Conservation (phyloP, 345 rosid species). For the Iberis pinnata region DNA sequence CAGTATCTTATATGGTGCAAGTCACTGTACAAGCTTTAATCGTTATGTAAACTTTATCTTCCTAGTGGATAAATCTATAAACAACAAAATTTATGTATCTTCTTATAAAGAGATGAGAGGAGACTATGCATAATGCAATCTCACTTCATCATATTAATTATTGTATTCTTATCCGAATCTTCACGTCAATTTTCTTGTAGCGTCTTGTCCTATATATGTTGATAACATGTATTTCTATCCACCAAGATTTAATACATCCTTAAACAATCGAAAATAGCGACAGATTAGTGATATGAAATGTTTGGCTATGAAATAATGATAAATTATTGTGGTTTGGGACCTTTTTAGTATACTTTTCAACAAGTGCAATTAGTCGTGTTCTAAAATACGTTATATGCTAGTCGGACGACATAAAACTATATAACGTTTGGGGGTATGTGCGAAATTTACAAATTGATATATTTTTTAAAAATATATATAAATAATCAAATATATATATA, state of each 20-base stretch:
- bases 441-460: too few relatives aligned
- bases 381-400: too few relatives aligned
- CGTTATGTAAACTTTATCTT: conserved; percentile 20
- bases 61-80: conserved; percentile 20
- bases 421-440: too few relatives aligned
- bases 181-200: conserved; percentile 24
- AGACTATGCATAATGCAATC: conserved; percentile 28
- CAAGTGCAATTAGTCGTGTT: too few relatives aligned
- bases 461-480: too few relatives aligned
- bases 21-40: conserved; percentile 34
- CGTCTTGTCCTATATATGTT: background rate
- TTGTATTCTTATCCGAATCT: conserved; percentile 23
- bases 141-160: conserved; percentile 20
- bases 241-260: conserved; percentile 27
- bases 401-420: too few relatives aligned
- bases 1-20: conserved; percentile 26
- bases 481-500: too few relatives aligned
- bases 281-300: conserved; percentile 26
- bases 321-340: background rate
- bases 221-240: conserved; percentile 2
- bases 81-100: background rate
- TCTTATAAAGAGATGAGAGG: conserved; percentile 20
- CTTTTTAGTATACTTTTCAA: conserved; percentile 13
- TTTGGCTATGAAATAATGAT: conserved; percentile 17
- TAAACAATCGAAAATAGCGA: conserved; percentile 35